These are phyloP conservation scores for Phalaenopsis equestris DNA, from an alignment of 106 monocot genomes.

Conservation along the genomic window DNA sequence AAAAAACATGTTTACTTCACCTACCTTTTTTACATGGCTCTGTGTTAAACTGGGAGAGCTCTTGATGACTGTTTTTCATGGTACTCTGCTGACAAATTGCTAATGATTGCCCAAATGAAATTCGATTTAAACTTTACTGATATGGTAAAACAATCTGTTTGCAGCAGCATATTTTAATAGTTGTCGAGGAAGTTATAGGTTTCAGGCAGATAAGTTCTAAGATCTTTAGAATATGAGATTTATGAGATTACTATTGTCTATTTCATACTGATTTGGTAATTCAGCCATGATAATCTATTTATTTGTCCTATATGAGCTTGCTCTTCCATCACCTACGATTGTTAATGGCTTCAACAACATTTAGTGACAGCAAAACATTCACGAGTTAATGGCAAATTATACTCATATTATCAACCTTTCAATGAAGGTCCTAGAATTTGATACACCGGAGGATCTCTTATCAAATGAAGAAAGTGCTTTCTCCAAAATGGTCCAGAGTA, in stretches of 20 bases:
- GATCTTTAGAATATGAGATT: not conserved
- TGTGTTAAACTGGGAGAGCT: not conserved
- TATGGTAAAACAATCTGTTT: not conserved
- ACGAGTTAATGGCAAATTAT: not conserved
- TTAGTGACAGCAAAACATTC: not conserved
- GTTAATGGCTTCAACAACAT: not conserved
- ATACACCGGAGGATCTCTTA: constrained; percentile 71
- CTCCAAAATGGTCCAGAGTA: constrained; percentile 95
- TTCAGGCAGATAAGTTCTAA: not conserved
- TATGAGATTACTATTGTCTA: not conserved
- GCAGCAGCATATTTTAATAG: not conserved
- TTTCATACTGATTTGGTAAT: not conserved
- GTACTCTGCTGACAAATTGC: not conserved
- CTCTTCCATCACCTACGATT: not conserved
- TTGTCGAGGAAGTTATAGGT: not conserved
- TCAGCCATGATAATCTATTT: not conserved
- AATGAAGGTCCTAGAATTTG: constrained; percentile 83
- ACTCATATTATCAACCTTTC: not conserved
- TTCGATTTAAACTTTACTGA: not conserved
- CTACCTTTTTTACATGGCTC: not conserved
- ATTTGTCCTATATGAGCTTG: too few species aligned
- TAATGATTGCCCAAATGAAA: not conserved
- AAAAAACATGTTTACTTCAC: not conserved
- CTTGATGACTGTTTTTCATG: not conserved
- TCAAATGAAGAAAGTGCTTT: constrained; percentile 82